These are phyloP conservation scores for Apiotrichum laibachii DNA, from an alignment of 1,284 basidiomycete genomes.

Conservation along the genomic window DNA sequence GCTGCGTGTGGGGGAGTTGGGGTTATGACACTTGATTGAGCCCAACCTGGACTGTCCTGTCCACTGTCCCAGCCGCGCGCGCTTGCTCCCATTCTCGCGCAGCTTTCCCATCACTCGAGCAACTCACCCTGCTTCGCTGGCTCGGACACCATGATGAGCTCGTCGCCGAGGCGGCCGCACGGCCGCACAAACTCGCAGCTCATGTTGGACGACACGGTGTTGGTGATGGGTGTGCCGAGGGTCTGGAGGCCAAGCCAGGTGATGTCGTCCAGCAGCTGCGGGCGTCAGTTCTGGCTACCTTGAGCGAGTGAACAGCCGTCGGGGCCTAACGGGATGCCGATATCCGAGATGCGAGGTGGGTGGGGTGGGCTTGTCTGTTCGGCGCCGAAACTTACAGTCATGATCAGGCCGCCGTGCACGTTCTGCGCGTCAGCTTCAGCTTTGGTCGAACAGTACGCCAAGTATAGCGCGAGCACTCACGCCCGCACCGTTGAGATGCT, in stretches of 20 bases:
- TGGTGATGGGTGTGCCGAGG: slow-evolving; percentile 6
- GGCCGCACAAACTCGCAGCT: slow-evolving; percentile 17
- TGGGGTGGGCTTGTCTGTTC: background rate
- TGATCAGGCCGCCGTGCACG: slow-evolving; percentile 15
- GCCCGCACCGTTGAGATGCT: slow-evolving; percentile 15
- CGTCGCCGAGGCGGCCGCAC: slow-evolving; percentile 10
- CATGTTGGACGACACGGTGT: slow-evolving; percentile 14
- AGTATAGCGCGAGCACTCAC: background rate
- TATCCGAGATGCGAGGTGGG: too few species aligned
- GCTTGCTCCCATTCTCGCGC: too few species aligned
- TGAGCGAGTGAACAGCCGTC: background rate
- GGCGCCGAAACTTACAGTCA: slow-evolving; percentile 10
- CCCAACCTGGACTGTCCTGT: too few species aligned
- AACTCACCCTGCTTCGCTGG: slow-evolving; percentile 16
- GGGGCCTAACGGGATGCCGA: too few species aligned
- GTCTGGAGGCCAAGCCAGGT: slow-evolving; percentile 16
- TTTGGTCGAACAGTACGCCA: background rate
- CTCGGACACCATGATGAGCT: slow-evolving; percentile 6
- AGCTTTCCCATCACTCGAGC: too few species aligned
- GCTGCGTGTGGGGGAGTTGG: too few species aligned
- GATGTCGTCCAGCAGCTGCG: slow-evolving; percentile 17
- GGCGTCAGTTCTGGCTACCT: background rate
- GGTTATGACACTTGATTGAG: too few species aligned
- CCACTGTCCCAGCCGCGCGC: too few species aligned
- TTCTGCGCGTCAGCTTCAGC: background rate